These are phyloP conservation scores for Endocladia muricata DNA, from an alignment of 31 red algal genomes.

Conservation along the genomic window DNA sequence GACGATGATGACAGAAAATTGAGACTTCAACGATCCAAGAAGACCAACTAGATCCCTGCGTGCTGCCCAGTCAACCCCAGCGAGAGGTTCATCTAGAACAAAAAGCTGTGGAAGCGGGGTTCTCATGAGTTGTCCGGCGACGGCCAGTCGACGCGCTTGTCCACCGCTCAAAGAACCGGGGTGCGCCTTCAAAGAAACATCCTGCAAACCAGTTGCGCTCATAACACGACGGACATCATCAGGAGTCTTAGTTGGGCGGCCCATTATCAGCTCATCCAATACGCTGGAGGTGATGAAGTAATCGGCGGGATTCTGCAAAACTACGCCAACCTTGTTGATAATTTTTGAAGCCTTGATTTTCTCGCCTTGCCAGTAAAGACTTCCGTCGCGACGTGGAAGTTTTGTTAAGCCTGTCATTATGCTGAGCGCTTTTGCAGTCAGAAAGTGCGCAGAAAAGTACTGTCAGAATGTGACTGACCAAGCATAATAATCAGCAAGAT, in stretches of 20 bases:
- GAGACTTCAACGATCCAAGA: conserved; percentile 56
- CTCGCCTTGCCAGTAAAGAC: conserved; percentile 25
- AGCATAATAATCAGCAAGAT: background rate
- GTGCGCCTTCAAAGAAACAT: conserved; percentile 38
- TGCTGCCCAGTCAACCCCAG: conserved; percentile 71
- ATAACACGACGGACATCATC: conserved; percentile 57
- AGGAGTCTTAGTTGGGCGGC: conserved; percentile 45
- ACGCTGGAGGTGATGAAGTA: conserved; percentile 56
- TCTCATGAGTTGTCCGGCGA: conserved; percentile 75
- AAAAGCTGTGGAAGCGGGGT: conserved; percentile 46
- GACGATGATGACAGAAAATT: conserved; percentile 63
- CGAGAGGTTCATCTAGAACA: conserved; percentile 81
- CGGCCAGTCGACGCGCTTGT: conserved; percentile 66
- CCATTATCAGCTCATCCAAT: conserved; percentile 76
- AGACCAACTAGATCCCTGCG: conserved; percentile 46
- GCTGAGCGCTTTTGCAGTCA: background rate
- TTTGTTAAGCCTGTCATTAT: conserved; percentile 42
- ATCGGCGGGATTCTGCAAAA: conserved; percentile 61
- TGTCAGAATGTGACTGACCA: background rate
- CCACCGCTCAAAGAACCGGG: conserved; percentile 68
- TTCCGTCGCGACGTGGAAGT: conserved; percentile 22
- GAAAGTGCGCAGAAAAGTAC: background rate
- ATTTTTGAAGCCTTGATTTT: conserved; percentile 17
- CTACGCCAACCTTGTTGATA: conserved; percentile 46
- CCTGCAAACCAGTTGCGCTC: conserved; percentile 45